Conservation (phyloP, 352 stramenopile genomes). For the Phytophthora pinifolia region DNA sequence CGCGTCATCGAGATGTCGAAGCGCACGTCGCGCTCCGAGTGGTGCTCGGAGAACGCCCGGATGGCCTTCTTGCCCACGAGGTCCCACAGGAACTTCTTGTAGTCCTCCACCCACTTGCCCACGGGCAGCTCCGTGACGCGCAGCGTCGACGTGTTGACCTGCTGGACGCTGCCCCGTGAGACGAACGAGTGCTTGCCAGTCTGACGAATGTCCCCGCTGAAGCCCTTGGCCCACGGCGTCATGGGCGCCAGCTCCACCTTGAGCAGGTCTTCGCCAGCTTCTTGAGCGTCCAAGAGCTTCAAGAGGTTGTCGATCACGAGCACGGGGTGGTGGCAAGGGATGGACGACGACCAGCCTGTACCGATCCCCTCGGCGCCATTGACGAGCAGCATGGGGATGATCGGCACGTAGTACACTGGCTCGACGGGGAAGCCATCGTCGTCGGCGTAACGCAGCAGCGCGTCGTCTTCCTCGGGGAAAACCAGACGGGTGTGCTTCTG, state of each 20-base stretch:
- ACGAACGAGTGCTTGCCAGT: constrained; percentile 68
- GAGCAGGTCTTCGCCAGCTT: constrained; percentile 44
- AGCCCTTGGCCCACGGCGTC: constrained; percentile 96
- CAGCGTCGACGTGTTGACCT: constrained; percentile 93
- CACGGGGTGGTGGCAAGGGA: constrained; percentile 96
- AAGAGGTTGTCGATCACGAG: constrained; percentile 96
- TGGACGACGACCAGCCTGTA: constrained; percentile 96
- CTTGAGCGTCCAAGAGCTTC: constrained; percentile 61
- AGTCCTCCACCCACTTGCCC: constrained; percentile 98
- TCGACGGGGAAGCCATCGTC: constrained; percentile 99
- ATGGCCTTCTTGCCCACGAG: constrained; percentile 88
- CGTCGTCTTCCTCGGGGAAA: constrained; percentile 98
- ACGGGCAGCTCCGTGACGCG: constrained; percentile 97
- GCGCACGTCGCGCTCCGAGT: constrained; percentile 92
- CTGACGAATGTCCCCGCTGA: constrained; percentile 89
- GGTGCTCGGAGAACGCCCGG: constrained; percentile 95
- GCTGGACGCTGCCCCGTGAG: constrained; percentile 67
- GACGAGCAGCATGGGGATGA: constrained; percentile 95
- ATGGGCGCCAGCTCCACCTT: constrained; percentile 63
- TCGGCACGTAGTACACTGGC: constrained; percentile 97
- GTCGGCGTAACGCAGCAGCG: constrained; percentile 95
- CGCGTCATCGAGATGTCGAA: constrained; percentile 76
- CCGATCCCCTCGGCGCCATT: constrained; percentile 99
- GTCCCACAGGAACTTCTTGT: constrained; percentile 97
- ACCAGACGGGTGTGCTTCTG: constrained; percentile 95